Percentiles rank a stretch among this genome's conserved stretches.
Conservation (phyloP, 805 yeast genomes). For the Lachancea fermentati region DNA sequence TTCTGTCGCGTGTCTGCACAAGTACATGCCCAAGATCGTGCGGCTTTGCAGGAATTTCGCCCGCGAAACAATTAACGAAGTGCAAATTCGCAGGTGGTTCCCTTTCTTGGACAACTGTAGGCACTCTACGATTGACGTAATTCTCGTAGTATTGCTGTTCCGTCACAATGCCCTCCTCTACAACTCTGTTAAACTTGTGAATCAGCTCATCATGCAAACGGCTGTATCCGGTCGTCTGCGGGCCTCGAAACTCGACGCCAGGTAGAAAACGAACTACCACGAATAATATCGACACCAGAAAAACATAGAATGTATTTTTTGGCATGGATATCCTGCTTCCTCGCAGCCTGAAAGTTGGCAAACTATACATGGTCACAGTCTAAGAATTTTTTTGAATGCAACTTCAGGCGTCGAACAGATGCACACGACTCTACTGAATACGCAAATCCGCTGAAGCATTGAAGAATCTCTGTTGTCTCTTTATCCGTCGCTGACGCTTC, state of each 20-base stretch:
- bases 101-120: neutral
- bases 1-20: neutral
- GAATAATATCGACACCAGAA: neutral
- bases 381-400: too few relatives aligned
- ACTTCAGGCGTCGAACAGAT: too few relatives aligned
- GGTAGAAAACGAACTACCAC: neutral
- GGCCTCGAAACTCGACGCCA: neutral
- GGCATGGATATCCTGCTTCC: too few relatives aligned
- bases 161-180: neutral
- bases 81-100: neutral
- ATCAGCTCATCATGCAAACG: neutral
- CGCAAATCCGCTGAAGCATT: too few relatives aligned
- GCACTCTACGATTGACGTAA: neutral
- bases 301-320: too few relatives aligned
- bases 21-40: neutral
- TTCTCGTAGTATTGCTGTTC: neutral
- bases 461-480: too few relatives aligned
- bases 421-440: too few relatives aligned
- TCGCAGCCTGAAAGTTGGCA: too few relatives aligned
- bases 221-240: neutral
- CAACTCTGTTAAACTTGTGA: neutral
- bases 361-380: too few relatives aligned
- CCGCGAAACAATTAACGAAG: neutral
- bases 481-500: too few relatives aligned
- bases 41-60: neutral